Base-by-base conservation (phyloP, 768 basidiomycete species). In the Galerina sulciceps region DNA sequence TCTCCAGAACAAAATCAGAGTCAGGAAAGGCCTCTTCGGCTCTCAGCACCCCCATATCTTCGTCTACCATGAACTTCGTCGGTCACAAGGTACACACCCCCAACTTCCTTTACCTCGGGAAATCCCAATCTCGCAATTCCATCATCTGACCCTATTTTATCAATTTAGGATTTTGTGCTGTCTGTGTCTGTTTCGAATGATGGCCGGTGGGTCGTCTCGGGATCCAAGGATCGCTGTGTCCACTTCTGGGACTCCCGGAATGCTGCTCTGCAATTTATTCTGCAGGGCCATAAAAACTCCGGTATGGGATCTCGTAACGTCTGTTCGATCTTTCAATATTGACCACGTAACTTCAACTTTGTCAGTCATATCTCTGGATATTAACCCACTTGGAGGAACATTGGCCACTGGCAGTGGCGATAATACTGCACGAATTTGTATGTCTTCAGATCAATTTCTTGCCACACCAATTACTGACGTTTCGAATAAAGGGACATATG, bases 141-240 rank as follows among this genome's bases (percentile, higher is more conserved):
- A 44, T 57, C 56, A 51, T 57, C 48, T 57, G 56, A 57, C 49
- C 37, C 49, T 57, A 20, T 10, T 11, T 53, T 14, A 43, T 44
- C 22, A 35, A 40, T 53, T n/a, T 44, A 96, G 80, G 80, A 82
- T 61, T 82, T 81, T 63, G 82, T 84, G 20, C 67, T 84, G 23
- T 76, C 77, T 17, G 81, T 82, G 17, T 76, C 70, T n/a, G 90
- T 94, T 49, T 93, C 92, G 38, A 89, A 91, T 63, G 95, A 97
- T 73, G 91, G 91, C 10, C 87, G 92, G 63, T 85, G 94, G 91
- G 88, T 99, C 63, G 93, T 96, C 13, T 95, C 93, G n/a, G 96
- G 96, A 6, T 83, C 82, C 10, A 98, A 97, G 76, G 96, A 99
- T 72, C 89, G 96, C 18, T 89, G 92, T 1, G 94, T 99, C 54